Evolutionary conservation across 805 yeast species (phyloP).

Genomic region (Candida coleopterorum): DNA sequence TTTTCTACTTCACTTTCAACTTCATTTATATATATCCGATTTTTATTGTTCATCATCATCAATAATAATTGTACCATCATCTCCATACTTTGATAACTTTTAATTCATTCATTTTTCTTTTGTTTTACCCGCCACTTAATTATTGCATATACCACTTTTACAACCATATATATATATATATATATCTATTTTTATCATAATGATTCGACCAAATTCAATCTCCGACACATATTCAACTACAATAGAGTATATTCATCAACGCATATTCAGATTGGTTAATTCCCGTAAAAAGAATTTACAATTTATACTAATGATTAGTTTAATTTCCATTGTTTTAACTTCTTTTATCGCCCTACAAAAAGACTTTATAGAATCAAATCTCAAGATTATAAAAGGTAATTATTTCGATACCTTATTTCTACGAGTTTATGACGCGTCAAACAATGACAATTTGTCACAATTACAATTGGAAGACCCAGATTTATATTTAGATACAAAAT

Average conservation of each 20-base stretch:
- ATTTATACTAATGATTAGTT: background rate
- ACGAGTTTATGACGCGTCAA: background rate
- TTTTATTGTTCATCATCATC: too few relatives aligned
- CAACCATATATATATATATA: background rate
- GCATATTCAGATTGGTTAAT: background rate
- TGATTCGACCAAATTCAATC: background rate
- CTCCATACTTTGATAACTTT: too few relatives aligned
- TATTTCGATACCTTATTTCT: background rate
- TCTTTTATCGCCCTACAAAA: background rate
- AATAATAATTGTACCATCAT: too few relatives aligned
- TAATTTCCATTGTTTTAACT: conserved; percentile 1
- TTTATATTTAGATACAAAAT: conserved; percentile 12
- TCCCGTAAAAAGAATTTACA: conserved; percentile 4
- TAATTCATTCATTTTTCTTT: too few relatives aligned
- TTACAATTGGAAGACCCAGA: conserved; percentile 11
- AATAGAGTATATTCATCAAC: background rate
- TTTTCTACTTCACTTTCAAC: too few relatives aligned
- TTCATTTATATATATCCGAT: too few relatives aligned
- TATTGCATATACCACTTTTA: too few relatives aligned
- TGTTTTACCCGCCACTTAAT: too few relatives aligned
- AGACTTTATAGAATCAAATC: background rate
- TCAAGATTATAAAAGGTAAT: background rate
- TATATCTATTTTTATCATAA: background rate
- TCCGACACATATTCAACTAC: background rate
- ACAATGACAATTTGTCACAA: background rate